Percentiles rank a stretch among this genome's conserved stretches.
Conservation (phyloP, 164 flowering plant genomes). For the Piper betle region DNA sequence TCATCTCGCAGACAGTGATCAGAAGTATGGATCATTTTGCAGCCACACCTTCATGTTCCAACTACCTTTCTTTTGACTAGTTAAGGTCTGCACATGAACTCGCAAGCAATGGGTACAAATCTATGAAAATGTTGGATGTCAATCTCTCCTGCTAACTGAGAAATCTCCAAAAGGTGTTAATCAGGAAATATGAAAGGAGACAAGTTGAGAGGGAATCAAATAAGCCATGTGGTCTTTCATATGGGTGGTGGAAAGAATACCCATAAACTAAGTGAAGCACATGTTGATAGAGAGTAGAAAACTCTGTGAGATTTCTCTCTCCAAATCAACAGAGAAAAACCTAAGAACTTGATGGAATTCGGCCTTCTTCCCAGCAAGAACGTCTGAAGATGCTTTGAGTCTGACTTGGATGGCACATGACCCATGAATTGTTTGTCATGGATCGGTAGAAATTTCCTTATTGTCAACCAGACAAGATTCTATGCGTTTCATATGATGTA, state of each 20-base stretch:
- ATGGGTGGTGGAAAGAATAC: conserved; percentile 2
- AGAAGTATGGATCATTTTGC: too few species aligned
- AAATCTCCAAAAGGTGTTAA: not conserved
- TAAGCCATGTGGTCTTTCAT: conserved; percentile 14
- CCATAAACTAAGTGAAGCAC: conserved; percentile 11
- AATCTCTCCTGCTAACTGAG: too few species aligned
- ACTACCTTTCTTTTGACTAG: too few species aligned
- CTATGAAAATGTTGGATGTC: too few species aligned
- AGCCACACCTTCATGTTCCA: too few species aligned
- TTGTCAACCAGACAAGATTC: not conserved
- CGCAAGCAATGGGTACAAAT: too few species aligned
- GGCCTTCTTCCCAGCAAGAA: not conserved
- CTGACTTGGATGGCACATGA: conserved; percentile 4
- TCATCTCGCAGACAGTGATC: too few species aligned
- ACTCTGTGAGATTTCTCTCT: not conserved
- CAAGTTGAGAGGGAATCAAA: conserved; percentile 12
- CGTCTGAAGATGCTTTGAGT: conserved; percentile 1
- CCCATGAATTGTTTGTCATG: conserved; percentile 2
- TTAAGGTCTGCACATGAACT: too few species aligned
- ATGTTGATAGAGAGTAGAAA: conserved; percentile 5
- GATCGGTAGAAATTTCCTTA: not conserved
- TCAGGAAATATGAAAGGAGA: not conserved
- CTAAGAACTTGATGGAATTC: conserved; percentile 1
- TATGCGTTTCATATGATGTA: not conserved
- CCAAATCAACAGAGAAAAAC: not conserved